These are phyloP conservation scores for Persicaria tinctoria DNA, from an alignment of 148 eudicot species.

Conservation along the genomic window DNA sequence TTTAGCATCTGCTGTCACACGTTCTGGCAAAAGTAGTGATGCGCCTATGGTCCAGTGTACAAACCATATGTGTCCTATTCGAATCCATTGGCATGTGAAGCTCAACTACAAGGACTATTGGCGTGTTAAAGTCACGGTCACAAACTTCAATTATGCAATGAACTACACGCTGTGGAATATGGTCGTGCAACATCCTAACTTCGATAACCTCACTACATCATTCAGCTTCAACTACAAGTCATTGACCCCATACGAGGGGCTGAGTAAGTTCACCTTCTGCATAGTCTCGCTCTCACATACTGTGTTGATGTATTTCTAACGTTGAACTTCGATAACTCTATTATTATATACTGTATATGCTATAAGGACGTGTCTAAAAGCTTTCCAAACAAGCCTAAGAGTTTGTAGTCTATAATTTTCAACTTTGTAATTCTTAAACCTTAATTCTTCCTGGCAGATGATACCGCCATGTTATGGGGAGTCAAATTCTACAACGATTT, in stretches of 20 bases:
- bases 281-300: neutral
- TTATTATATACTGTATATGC: too few relatives aligned
- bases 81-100: constrained; percentile 68
- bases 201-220: constrained; percentile 44
- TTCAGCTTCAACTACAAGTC: constrained; percentile 59
- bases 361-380: too few relatives aligned
- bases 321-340: too few relatives aligned
- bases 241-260: constrained; percentile 32
- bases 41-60: constrained; percentile 50
- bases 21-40: constrained; percentile 13
- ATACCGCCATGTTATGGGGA: constrained; percentile 62
- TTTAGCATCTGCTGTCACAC: constrained; percentile 38
- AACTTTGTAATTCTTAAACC: neutral
- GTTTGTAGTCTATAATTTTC: too few relatives aligned
- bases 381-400: too few relatives aligned
- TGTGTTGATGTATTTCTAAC: too few relatives aligned
- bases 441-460: constrained; percentile 32
- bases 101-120: constrained; percentile 64
- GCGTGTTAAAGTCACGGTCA: constrained; percentile 58
- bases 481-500: constrained; percentile 44
- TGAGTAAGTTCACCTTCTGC: neutral
- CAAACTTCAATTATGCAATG: constrained; percentile 58
- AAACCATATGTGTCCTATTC: constrained; percentile 63
- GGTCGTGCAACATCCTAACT: constrained; percentile 64
- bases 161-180: constrained; percentile 65